Base-by-base conservation (phyloP, 331 rosid species). In the Quercus lobata region DNA sequence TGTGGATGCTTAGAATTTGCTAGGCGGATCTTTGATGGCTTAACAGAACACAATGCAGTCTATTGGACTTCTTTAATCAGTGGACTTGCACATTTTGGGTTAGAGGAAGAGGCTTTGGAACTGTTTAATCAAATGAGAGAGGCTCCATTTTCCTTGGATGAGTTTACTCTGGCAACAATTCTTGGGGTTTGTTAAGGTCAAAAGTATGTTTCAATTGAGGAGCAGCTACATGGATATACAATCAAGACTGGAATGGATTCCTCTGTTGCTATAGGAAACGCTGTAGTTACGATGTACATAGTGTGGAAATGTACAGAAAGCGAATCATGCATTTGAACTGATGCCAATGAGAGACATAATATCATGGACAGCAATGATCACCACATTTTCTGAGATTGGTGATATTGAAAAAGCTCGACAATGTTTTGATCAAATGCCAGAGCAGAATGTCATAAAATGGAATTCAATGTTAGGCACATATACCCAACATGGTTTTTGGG, bases 291-390 rank as follows among this genome's bases (percentile, higher is more conserved):
- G 14, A 90, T 92, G 97, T 94, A 94, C 69, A 81, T 92, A 87
- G 77, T 90, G 91, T 81, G 96, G 90, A 72, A 73, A 85, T 80
- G 16, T 80, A 29, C 81, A 88, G 74, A 92, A 86, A 73, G 96
- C 93, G 74, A 76, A 53, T 46, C 71, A 25, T 71, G 84, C 80
- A 53, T 94, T 94, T 84, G 82, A 83, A 29, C 32, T 29, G 30
- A 29, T 29, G 30, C 30, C 30, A 29, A 29, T 70, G 22, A 89
- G 77, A 88, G 92, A 92, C 83, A 87, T 85, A 72, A 90, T 94
- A 76, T 88, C 98, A 37, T 92, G 97, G 96, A 94, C 96, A 1
- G 79, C 96, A 2, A 88, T 92, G 98, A 94, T 94, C 80, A 79
- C 84, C 22, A 85, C 92, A 55, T 89, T 84, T 84, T 90, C 97